These are phyloP conservation scores for Termitomyces sp. DNA, from an alignment of 768 basidiomycete species.

Conservation along the genomic window DNA sequence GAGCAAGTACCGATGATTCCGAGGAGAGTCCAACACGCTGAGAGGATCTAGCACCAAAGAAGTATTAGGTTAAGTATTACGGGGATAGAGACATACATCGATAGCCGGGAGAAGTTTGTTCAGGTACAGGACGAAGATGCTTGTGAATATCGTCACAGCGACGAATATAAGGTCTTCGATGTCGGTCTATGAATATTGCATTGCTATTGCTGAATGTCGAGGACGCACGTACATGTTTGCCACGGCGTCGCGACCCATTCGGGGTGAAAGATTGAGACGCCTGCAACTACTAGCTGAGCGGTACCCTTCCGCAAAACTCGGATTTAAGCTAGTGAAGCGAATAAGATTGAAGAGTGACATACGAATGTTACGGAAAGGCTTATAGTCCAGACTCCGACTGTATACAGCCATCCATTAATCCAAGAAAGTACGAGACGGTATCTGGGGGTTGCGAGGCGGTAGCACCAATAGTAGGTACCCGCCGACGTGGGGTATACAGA, in stretches of 20 bases:
- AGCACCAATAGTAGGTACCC: constrained; percentile 67
- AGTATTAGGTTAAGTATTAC: not conserved
- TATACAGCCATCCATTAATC: constrained; percentile 67
- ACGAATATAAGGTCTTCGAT: constrained; percentile 51
- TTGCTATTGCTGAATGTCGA: not conserved
- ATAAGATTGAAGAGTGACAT: constrained; percentile 8
- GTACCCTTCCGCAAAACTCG: not conserved
- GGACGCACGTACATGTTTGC: constrained; percentile 48
- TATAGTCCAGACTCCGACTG: constrained; percentile 68
- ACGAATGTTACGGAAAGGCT: constrained; percentile 67
- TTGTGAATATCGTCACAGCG: constrained; percentile 44
- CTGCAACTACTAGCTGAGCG: constrained; percentile 57
- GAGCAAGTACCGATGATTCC: constrained; percentile 43
- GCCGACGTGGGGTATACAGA: constrained; percentile 61
- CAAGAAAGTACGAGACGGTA: constrained; percentile 53
- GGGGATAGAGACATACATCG: constrained; percentile 34
- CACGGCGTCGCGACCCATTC: constrained; percentile 55
- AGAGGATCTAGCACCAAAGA: constrained; percentile 37
- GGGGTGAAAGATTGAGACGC: constrained; percentile 53
- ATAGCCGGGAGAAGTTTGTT: constrained; percentile 47
- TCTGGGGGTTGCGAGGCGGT: constrained; percentile 50
- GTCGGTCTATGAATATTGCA: not conserved
- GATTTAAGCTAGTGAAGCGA: not conserved
- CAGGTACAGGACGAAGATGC: constrained; percentile 52
- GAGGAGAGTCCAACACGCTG: constrained; percentile 60